phyloP scores from a whole-genome alignment of 352 stramenopile species.

The Pythium phragmiticola region DNA sequence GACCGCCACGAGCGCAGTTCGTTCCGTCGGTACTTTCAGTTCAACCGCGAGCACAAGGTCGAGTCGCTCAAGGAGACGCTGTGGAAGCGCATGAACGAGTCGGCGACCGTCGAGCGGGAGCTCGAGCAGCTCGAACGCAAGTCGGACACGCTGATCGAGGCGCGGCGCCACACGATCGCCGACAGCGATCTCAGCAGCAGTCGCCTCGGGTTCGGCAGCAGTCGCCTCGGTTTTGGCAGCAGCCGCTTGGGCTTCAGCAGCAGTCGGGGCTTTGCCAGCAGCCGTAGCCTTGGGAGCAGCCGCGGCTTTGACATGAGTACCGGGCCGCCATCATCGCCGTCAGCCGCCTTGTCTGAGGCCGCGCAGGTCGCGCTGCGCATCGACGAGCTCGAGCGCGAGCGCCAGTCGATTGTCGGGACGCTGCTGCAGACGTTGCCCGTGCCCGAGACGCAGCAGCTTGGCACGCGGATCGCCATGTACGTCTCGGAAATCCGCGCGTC shows the following conservation, averaged over 20 bases:
- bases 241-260: no score
- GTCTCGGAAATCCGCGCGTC: slow-evolving; percentile 65
- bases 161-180: slow-evolving; percentile 41
- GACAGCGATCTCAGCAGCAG: slow-evolving; percentile 8
- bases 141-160: slow-evolving; percentile 47
- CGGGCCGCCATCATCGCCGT: not conserved
- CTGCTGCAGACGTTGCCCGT: slow-evolving; percentile 44
- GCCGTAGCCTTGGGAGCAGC: no score
- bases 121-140: slow-evolving; percentile 55
- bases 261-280: no score
- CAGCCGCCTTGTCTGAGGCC: slow-evolving; percentile 4
- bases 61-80: slow-evolving; percentile 60
- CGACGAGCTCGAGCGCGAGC: slow-evolving; percentile 53
- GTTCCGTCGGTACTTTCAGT: slow-evolving; percentile 53
- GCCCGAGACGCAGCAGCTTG: slow-evolving; percentile 60
- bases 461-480: slow-evolving; percentile 77
- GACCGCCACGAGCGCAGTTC: slow-evolving; percentile 57
- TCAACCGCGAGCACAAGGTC: slow-evolving; percentile 49
- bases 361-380: slow-evolving; percentile 37
- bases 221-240: no score
- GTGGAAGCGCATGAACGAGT: slow-evolving; percentile 52
- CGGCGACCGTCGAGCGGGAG: slow-evolving; percentile 47
- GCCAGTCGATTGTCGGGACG: slow-evolving; percentile 48
- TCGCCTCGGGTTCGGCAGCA: no score
- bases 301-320: no score